phyloP scores from a whole-genome alignment of 139 green algal genomes.

The Raphidocelis subcapitata region DNA sequence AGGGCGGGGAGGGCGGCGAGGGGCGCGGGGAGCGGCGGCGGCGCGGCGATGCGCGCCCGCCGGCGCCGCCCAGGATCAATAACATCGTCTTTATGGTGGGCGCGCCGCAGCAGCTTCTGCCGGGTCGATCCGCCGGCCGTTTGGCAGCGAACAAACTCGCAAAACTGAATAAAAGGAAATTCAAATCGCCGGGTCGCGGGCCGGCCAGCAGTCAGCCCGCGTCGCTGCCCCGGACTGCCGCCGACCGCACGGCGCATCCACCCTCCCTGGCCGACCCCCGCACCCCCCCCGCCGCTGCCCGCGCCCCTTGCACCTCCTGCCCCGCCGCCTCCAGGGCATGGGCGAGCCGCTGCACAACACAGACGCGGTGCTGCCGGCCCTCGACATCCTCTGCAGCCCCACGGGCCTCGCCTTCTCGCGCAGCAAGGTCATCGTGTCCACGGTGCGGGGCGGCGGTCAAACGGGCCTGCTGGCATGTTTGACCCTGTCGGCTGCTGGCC shows the following conservation, averaged over 20 bases:
- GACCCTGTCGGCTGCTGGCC: neutral
- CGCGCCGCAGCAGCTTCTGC: too few species aligned
- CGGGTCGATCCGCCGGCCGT: too few species aligned
- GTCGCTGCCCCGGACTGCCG: too few species aligned
- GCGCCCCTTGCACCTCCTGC: too few species aligned
- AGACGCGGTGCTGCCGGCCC: constrained; percentile 12
- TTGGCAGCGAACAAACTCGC: too few species aligned
- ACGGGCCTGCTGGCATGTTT: neutral
- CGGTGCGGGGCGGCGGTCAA: neutral
- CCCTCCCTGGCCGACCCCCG: too few species aligned
- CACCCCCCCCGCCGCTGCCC: too few species aligned
- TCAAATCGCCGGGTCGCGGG: too few species aligned
- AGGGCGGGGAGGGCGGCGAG: too few species aligned
- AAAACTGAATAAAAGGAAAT: too few species aligned
- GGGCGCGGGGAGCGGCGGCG: neutral
- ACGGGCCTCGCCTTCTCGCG: constrained; percentile 7
- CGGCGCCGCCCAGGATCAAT: constrained; percentile 37
- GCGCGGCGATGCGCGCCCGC: neutral
- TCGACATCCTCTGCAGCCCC: constrained; percentile 28
- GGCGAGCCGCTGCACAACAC: constrained; percentile 31
- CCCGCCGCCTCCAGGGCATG: constrained; percentile 10
- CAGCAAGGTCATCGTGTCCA: constrained; percentile 6
- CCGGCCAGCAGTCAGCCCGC: too few species aligned
- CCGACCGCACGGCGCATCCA: too few species aligned
- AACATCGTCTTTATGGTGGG: constrained; percentile 94